Percentiles rank a stretch among this genome's conserved stretches.
Conservation (phyloP, 139 green algal genomes). For the Trebouxia sp. region DNA sequence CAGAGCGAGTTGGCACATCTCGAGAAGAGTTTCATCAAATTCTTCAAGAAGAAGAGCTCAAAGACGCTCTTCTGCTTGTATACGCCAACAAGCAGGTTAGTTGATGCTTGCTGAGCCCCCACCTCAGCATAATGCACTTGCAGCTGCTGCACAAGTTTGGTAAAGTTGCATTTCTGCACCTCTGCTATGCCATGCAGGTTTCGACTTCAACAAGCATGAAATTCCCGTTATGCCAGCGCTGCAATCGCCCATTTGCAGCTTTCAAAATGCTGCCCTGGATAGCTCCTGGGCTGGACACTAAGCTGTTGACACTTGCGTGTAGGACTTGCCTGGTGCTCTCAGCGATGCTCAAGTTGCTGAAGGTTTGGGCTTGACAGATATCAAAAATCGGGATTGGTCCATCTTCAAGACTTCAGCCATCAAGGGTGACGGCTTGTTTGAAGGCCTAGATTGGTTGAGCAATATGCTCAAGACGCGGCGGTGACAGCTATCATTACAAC, state of each 20-base stretch:
- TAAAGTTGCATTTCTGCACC: not conserved
- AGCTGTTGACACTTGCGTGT: not conserved
- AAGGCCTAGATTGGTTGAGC: slow-evolving; percentile 94
- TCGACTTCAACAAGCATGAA: not conserved
- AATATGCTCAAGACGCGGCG: slow-evolving; percentile 61
- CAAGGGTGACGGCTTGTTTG: slow-evolving; percentile 95
- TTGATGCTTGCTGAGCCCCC: not conserved
- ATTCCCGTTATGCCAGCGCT: too few species aligned
- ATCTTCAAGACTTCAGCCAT: slow-evolving; percentile 97
- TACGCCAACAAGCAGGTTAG: slow-evolving; percentile 97
- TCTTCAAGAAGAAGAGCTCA: slow-evolving; percentile 97
- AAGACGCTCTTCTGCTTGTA: slow-evolving; percentile 91
- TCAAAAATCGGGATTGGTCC: slow-evolving; percentile 93
- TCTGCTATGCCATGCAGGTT: not conserved
- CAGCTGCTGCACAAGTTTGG: not conserved
- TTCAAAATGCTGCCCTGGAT: too few species aligned
- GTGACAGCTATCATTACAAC: not conserved
- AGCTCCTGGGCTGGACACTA: too few species aligned
- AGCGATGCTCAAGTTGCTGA: slow-evolving; percentile 91
- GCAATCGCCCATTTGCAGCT: too few species aligned
- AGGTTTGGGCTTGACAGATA: slow-evolving; percentile 85
- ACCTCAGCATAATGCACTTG: too few species aligned
- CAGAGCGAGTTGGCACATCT: slow-evolving; percentile 87
- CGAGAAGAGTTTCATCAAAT: slow-evolving; percentile 82
- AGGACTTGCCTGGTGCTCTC: slow-evolving; percentile 94